Conservation (phyloP, 192 early-diverging fungal species). For the Podila minutissima region DNA sequence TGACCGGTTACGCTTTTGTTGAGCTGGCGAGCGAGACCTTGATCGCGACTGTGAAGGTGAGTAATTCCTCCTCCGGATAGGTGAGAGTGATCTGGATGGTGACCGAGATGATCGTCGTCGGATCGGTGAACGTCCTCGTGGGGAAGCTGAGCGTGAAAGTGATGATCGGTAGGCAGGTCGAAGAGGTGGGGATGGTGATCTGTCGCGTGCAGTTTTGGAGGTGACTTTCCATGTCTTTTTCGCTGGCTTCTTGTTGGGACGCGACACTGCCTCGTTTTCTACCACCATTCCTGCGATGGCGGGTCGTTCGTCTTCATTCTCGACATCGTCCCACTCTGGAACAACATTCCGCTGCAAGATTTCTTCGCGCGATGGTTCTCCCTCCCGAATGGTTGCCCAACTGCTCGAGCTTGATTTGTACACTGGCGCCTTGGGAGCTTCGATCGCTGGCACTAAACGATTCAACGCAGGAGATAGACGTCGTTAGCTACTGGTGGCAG, state of each 20-base stretch:
- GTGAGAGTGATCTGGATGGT: constrained; percentile 12
- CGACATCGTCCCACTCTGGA: constrained; percentile 52
- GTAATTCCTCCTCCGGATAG: not conserved
- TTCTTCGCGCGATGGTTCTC: constrained; percentile 26
- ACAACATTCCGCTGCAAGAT: constrained; percentile 28
- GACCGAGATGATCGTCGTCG: constrained; percentile 16
- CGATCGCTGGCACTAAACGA: constrained; percentile 20
- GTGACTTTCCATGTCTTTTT: constrained; percentile 14
- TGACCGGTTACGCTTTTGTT: constrained; percentile 22
- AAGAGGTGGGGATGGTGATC: constrained; percentile 6
- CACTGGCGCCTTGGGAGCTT: constrained; percentile 17
- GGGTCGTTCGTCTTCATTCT: constrained; percentile 44
- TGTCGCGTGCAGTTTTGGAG: constrained; percentile 12
- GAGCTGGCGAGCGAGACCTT: constrained; percentile 14
- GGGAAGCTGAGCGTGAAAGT: constrained; percentile 1
- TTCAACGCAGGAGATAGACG: not conserved
- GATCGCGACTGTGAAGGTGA: constrained; percentile 13
- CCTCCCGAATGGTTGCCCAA: constrained; percentile 39
- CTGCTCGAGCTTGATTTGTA: constrained; percentile 46
- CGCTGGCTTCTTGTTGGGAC: constrained; percentile 3
- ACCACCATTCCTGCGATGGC: constrained; percentile 47
- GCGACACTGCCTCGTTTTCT: constrained; percentile 31
- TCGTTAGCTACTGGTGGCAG: too few relatives aligned
- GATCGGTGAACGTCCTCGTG: not conserved
- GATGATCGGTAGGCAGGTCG: not conserved